Base-by-base conservation (phyloP, 2,329 filamentous ascomycete species). In the Botrytis fragariae region DNA sequence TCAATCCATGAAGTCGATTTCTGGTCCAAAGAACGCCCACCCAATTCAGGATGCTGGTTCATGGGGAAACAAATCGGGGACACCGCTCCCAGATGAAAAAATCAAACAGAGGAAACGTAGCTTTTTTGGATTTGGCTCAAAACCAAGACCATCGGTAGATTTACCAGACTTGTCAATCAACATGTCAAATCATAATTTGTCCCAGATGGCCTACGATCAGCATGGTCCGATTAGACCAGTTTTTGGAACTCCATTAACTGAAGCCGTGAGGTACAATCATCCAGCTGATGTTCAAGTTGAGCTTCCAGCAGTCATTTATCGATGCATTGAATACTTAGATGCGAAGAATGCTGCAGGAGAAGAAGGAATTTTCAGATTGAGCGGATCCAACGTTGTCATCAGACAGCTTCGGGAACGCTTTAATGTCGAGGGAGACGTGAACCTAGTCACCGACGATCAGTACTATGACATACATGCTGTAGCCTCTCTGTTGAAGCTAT, bases 391-490 rank as follows among this genome's bases (percentile, higher is more conserved):
- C 80, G 89, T 97, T 72, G 91, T 97, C 68, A 97, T 99, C 83
- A 97, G 95, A 82, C 90, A 90, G 73, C 87, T 99, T 61, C 92
- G 93, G 75, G 95, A 98, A 81, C 91, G 95, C 3, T 99, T 99
- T 85, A 98, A 99, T 82, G 90, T 84, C 6, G 95, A 99, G 84
- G 92, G 95, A 63, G 96, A 99, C 80, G 88, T 99, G 76, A 94
- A 97, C 81, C 86, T 99, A 69, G 82, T 98, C 39, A 89, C 87
- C 3, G 95, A 95, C 74, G 92, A 92, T 68, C 90, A 93, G 74
- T 97, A 95, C 81, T 94, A 97, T 81, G 96, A 99, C 81, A 95
- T 99, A 39, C 95, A 99, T 81, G 96, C 96, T 0, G 92, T 99
- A 18, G 96, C 96, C 12, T 97, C 95, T 48, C 86, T 99, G 65